These are phyloP conservation scores for Benincasa hispida DNA, from an alignment of 306 rosid species.

Conservation along the genomic window DNA sequence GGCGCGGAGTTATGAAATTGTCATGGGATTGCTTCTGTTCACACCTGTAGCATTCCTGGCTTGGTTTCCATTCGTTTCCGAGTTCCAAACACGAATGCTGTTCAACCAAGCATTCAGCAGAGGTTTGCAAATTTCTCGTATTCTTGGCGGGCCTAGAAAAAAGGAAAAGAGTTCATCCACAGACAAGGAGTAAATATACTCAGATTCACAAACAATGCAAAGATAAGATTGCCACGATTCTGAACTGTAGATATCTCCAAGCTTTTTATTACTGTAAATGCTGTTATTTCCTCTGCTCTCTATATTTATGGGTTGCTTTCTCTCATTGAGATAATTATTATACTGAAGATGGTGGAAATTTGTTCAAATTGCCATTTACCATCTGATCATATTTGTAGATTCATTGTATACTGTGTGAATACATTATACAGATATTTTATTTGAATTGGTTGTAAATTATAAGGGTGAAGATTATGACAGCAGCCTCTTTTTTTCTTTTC, in stretches of 20 bases:
- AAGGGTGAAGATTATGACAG: background rate
- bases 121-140: constrained; percentile 90
- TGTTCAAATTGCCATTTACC: background rate
- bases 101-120: constrained; percentile 98
- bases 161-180: constrained; percentile 57
- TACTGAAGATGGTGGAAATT: background rate
- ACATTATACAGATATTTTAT: background rate
- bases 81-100: constrained; percentile 88
- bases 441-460: background rate
- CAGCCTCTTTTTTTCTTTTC: no score
- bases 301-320: background rate
- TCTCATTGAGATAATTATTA: background rate
- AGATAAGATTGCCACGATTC: background rate
- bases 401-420: background rate
- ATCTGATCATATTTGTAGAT: background rate
- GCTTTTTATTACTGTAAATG: background rate
- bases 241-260: background rate
- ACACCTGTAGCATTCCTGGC: constrained; percentile 93
- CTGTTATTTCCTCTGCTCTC: background rate
- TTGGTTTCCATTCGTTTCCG: constrained; percentile 96
- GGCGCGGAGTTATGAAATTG: constrained; percentile 70
- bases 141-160: constrained; percentile 72
- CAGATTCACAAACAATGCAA: background rate
- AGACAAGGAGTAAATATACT: constrained; percentile 49
- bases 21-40: constrained; percentile 82